phyloP scores from a whole-genome alignment of 495 filamentous ascomycete species.

The Rusavskia elegans region DNA sequence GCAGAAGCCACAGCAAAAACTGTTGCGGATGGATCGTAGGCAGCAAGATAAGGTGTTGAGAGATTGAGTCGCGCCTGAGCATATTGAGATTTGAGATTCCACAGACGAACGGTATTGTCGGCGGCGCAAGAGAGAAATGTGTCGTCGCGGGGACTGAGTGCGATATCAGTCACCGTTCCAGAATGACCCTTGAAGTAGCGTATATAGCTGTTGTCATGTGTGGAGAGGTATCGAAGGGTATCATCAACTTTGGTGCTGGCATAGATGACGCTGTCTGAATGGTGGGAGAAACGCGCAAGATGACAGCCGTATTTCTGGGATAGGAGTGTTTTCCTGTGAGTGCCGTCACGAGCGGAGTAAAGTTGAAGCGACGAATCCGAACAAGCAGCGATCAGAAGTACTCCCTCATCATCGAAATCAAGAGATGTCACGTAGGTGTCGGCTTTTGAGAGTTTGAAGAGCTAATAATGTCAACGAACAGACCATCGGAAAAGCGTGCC shows the following conservation, averaged over 20 bases:
- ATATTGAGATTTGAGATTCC: constrained; percentile 62
- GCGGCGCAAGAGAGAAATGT: constrained; percentile 79
- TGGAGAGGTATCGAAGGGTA: constrained; percentile 76
- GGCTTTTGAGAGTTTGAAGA: constrained; percentile 17
- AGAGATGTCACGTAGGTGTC: constrained; percentile 48
- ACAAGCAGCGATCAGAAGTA: constrained; percentile 71
- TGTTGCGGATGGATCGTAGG: constrained; percentile 75
- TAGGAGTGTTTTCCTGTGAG: constrained; percentile 65
- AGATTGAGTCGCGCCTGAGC: constrained; percentile 63
- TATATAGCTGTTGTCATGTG: constrained; percentile 87
- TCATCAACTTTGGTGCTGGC: constrained; percentile 92
- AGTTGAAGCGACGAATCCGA: constrained; percentile 90
- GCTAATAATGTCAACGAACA: constrained; percentile 1
- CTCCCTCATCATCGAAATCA: constrained; percentile 90
- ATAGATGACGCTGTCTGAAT: constrained; percentile 75
- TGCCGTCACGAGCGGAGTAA: constrained; percentile 82
- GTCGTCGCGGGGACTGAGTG: constrained; percentile 50
- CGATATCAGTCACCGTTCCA: constrained; percentile 62
- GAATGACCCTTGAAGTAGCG: constrained; percentile 90
- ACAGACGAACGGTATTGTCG: constrained; percentile 78
- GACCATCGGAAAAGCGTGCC: background rate
- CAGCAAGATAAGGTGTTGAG: constrained; percentile 59
- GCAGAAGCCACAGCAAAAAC: constrained; percentile 85
- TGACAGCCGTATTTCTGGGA: constrained; percentile 91
- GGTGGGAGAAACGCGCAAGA: constrained; percentile 85